Conservation (phyloP, 2,329 filamentous ascomycete species). For the Trematosphaeria pertusa region DNA sequence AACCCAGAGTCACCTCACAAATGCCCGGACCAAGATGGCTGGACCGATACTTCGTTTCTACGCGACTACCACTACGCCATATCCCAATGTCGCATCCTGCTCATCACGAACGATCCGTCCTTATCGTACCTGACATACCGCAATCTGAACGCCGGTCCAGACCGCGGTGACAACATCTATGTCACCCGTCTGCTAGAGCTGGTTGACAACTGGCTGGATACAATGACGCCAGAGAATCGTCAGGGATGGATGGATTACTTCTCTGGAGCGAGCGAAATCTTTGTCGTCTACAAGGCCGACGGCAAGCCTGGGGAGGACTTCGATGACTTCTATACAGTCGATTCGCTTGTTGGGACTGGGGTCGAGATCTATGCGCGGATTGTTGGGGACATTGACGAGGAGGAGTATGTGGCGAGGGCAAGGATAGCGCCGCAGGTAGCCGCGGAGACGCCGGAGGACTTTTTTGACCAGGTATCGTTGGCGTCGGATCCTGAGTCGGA, state of each 20-base stretch:
- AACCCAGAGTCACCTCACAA: conserved; percentile 17
- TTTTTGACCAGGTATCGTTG: too few species aligned
- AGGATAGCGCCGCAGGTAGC: neutral
- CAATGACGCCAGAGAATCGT: neutral
- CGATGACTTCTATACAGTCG: conserved; percentile 7
- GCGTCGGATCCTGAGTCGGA: too few species aligned
- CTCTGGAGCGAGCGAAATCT: conserved; percentile 11
- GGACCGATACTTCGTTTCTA: conserved; percentile 15
- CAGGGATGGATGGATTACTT: neutral
- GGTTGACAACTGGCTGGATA: conserved; percentile 4
- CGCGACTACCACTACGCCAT: conserved; percentile 15
- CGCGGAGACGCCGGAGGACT: neutral
- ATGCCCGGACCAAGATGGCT: conserved; percentile 12
- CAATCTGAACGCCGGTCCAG: conserved; percentile 7
- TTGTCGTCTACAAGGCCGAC: conserved; percentile 11
- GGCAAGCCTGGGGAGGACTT: conserved; percentile 5
- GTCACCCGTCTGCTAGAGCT: conserved; percentile 6
- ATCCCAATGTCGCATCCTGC: conserved; percentile 19
- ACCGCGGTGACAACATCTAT: conserved; percentile 7
- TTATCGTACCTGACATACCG: conserved; percentile 9
- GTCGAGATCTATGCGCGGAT: conserved; percentile 11
- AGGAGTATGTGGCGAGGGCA: conserved; percentile 4
- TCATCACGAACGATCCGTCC: conserved; percentile 1
- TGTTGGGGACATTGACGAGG: conserved; percentile 17
- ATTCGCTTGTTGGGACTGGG: conserved; percentile 4